These are phyloP conservation scores for Dothideomycetidae sp. DNA, from an alignment of 2,329 filamentous ascomycete species.

Conservation along the genomic window DNA sequence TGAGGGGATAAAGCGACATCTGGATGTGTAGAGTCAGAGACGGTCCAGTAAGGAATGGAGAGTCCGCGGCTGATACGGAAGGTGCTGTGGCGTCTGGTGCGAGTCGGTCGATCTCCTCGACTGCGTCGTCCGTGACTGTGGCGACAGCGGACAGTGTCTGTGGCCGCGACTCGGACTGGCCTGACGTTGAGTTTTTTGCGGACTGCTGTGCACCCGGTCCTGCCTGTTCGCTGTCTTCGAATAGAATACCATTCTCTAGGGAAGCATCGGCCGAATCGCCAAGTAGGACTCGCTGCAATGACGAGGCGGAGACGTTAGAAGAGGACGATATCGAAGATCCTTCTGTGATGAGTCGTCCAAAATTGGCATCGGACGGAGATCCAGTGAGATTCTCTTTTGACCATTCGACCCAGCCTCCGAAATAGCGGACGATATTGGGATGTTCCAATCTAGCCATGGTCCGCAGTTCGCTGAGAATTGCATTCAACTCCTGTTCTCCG, in stretches of 20 bases:
- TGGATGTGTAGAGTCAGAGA: slow-evolving; percentile 48
- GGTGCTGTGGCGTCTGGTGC: slow-evolving; percentile 21
- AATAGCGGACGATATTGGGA: slow-evolving; percentile 52
- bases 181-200: slow-evolving; percentile 12
- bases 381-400: slow-evolving; percentile 9
- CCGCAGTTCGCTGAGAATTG: slow-evolving; percentile 45
- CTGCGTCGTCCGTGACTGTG: slow-evolving; percentile 22
- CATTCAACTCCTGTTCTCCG: slow-evolving; percentile 40
- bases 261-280: background rate
- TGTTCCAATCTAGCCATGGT: slow-evolving; percentile 50
- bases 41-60: slow-evolving; percentile 10
- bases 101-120: slow-evolving; percentile 34
- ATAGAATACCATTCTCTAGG: slow-evolving; percentile 24
- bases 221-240: slow-evolving; percentile 23
- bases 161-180: slow-evolving; percentile 25
- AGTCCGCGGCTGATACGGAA: slow-evolving; percentile 1
- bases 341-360: slow-evolving; percentile 4
- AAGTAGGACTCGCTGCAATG: slow-evolving; percentile 4
- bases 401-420: slow-evolving; percentile 49
- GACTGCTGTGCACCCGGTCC: background rate
- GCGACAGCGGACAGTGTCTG: slow-evolving; percentile 11
- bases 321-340: background rate
- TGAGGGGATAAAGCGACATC: slow-evolving; percentile 51
- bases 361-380: slow-evolving; percentile 3
- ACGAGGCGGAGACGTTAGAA: background rate